Evolutionary conservation across 2,329 filamentous ascomycete genomes (phyloP), one percentile per base, ranked within the genome.

Genomic region (Xylariomycetidae sp.): DNA sequence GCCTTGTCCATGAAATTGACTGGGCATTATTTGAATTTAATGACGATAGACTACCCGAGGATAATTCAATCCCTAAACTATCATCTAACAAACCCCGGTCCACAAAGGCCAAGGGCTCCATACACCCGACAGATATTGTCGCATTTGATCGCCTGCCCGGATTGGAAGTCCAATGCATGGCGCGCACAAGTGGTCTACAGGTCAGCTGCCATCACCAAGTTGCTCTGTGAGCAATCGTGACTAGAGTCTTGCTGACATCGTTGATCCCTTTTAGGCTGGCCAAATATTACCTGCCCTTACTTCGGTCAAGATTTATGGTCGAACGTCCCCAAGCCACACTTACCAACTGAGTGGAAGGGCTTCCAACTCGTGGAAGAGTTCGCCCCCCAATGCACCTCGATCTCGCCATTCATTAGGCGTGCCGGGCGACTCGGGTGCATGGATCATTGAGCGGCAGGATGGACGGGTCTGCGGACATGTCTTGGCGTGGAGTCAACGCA

Each of bases 21-120:
- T 97, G 90, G 90, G 88, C 89, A 0, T 67, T 97, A 3, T 88
- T 97, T 48, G 79, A 85, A 46, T 86, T 97, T 43, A 68, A 82
- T 9, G 69, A 81, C 4, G 73, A 81, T 9, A 78, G 90, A 2
- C 65, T 81, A 11, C 85, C 90, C 3, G 67, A 74, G 0, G 73
- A 77, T 38, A 96, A 96, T 48, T 61, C 76, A 9, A 82, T 95
- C 15, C 77, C 77, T 3, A 47, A 48, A 33, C 37, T 41, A 7
- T 38, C 50, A 4, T 40, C 37, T 14, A 36, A 38, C 10, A 41
- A 39, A 3, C 30, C 46, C 3, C 36, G 56, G 39, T 10, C 51
- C 44, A n/a, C n/a, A n/a, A n/a, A n/a, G n/a, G n/a, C n/a, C n/a
- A n/a, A n/a, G n/a, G n/a, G n/a, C n/a, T n/a, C n/a, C n/a, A 49